Base-by-base conservation (phyloP, 805 yeast species). In the Alloascoidea hylecoeti region DNA sequence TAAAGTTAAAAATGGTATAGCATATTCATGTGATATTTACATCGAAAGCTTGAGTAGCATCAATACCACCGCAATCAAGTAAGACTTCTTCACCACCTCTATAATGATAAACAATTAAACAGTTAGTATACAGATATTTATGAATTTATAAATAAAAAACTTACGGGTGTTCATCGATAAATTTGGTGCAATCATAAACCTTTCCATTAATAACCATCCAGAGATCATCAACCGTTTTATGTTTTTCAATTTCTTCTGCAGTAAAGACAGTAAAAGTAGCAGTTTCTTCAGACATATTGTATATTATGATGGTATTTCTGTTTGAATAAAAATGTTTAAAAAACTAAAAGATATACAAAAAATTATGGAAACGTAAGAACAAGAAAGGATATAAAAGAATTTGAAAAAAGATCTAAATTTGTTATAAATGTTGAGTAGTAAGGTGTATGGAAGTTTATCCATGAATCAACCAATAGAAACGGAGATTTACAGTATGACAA, bases 81-180 rank as follows among this genome's bases (percentile, higher is more conserved):
- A 84, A 64, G 19, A 83, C 81, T 53, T 83, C 95, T 40, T 77
- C 79, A 41, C 95, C 95, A 53, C 95, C 95, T 28, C 57, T 52
- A 35, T 37, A 15, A 30, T 6, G 34, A 9, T 6, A 32, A 32
- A 9, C 6, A n/a, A n/a, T 32, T 32, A 32, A n/a, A 23, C 30
- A 9, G 30, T 23, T 23, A n/a, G 30, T 9, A 9, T 23, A 9
- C 13, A n/a, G 30, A 23, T 9, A 23, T 23, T 9, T 23, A 23
- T 9, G n/a, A 9, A 23, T 23, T 9, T 23, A n/a, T 23, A n/a
- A 23, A 23, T 9, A 23, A n/a, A 23, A 9, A n/a, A n/a, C 53
- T 42, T 47, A 49, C 36, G 92, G 89, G 57, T 80, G 92, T 39
- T 64, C 66, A 35, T 61, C 68, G 13, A 74, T 52, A 43, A 80